A percentile compares a stretch with the other conserved stretches of the same genome.
Conservation (phyloP, 108 stramenopile species). For the Schizochytrium sp. region DNA sequence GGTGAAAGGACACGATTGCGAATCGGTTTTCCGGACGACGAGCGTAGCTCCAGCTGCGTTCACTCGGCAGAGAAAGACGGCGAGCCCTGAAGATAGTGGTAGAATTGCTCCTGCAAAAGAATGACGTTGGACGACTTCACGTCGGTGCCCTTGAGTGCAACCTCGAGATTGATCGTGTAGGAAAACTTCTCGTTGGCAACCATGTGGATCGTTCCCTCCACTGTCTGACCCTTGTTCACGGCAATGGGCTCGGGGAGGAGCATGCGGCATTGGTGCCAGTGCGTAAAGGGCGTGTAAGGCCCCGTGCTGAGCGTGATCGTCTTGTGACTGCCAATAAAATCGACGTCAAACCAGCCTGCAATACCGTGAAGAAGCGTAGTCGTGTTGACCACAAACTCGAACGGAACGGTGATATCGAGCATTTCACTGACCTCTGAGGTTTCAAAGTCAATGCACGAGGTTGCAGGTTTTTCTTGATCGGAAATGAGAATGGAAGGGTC, state of each 20-base stretch:
- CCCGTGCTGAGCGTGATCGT: conserved; percentile 33
- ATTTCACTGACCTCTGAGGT: conserved; percentile 27
- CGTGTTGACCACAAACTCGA: conserved; percentile 26
- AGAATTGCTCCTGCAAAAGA: conserved; percentile 53
- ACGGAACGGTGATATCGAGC: conserved; percentile 20
- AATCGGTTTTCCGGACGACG: too few species aligned
- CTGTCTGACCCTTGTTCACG: conserved; percentile 43
- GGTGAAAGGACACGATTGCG: too few species aligned
- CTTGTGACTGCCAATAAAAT: conserved; percentile 40
- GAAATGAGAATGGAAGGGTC: conserved; percentile 28
- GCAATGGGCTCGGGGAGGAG: conserved; percentile 48
- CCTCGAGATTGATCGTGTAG: conserved; percentile 37
- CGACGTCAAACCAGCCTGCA: conserved; percentile 55
- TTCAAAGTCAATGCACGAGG: conserved; percentile 36
- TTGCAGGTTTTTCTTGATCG: neutral
- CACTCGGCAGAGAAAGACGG: neutral
- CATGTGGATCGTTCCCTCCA: conserved; percentile 40
- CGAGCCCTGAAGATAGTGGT: conserved; percentile 38
- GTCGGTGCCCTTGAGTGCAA: conserved; percentile 38
- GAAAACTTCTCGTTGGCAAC: conserved; percentile 52
- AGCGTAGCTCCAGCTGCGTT: too few species aligned
- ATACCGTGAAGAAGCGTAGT: conserved; percentile 55
- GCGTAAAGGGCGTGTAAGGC: conserved; percentile 37
- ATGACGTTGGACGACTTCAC: conserved; percentile 20
- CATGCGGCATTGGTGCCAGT: conserved; percentile 59